Evolutionary conservation across 495 filamentous ascomycete species (phyloP).

Genomic region (Penicillium cosmopolitanum): DNA sequence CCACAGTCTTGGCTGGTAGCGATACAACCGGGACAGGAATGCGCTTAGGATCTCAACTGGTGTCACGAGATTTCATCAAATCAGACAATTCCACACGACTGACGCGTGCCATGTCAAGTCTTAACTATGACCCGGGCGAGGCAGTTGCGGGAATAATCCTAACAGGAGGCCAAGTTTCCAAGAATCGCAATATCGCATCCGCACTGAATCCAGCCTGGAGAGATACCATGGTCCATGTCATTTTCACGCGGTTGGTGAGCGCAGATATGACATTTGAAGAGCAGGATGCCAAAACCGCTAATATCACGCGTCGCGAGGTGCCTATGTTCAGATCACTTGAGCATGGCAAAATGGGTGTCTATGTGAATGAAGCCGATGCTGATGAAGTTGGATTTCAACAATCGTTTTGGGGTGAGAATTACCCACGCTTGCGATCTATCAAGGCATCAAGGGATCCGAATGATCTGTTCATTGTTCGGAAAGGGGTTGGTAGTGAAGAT

Average conservation of each 20-base stretch:
- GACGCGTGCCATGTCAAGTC: slow-evolving; percentile 20
- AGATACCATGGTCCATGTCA: slow-evolving; percentile 33
- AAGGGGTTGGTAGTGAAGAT: slow-evolving; percentile 36
- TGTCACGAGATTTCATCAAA: slow-evolving; percentile 3
- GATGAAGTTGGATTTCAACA: slow-evolving; percentile 49
- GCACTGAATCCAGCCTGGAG: slow-evolving; percentile 45
- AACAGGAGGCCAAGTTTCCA: slow-evolving; percentile 34
- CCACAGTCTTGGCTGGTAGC: no score
- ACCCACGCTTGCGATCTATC: slow-evolving; percentile 42
- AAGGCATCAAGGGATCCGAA: slow-evolving; percentile 42
- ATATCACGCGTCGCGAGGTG: slow-evolving; percentile 42
- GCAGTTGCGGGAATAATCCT: slow-evolving; percentile 30
- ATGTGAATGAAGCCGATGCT: slow-evolving; percentile 54
- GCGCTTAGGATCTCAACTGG: no score
- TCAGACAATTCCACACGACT: background rate
- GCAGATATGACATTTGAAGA: slow-evolving; percentile 24
- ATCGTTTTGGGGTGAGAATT: slow-evolving; percentile 56
- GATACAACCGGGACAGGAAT: no score
- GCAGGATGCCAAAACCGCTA: slow-evolving; percentile 36
- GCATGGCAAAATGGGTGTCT: slow-evolving; percentile 41
- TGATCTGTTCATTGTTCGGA: slow-evolving; percentile 31
- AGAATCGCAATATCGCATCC: slow-evolving; percentile 30
- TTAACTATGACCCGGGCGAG: slow-evolving; percentile 15
- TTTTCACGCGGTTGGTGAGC: slow-evolving; percentile 17
- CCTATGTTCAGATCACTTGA: slow-evolving; percentile 47